Base-by-base conservation (phyloP, 371 early-diverging fungal species). In the Mortierella sp. region DNA sequence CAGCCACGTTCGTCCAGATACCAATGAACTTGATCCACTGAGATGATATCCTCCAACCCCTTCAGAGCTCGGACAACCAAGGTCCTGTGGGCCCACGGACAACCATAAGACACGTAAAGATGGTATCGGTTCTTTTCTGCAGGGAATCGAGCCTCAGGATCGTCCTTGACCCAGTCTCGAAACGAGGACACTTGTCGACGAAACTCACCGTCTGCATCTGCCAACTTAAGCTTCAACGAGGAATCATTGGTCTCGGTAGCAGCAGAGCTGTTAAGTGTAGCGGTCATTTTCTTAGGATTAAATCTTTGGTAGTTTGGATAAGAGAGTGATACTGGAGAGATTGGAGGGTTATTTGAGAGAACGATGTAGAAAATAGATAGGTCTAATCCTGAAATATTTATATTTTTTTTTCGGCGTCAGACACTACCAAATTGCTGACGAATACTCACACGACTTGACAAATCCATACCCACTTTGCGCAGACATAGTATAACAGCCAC, bases 71-170 rank as follows among this genome's bases (percentile, higher is more conserved):
- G 89, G 12, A 93, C 94, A 42, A 95, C 86, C 48, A 91, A 76
- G 4, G 94, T 89, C 51, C 96, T 89, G 67, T 94, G 94, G 3
- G 96, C 96, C 95, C 95, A 95, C 39, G 95, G 97, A 79, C 96
- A 93, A 9, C 91, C 94, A 59, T 81, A 80, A 46, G 88, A 85
- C 41, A 92, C 82, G 54, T 90, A 91, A 30, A 93, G 83, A 61
- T 91, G 91, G 79, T 93, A 91, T 60, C 91, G 88, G 54, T 83
- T 86, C 81, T 84, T 79, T 73, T 93, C 95, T 34, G 96, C 84
- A 21, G 84, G 73, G 79, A 95, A 95, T 51, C 76, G 73, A 23
- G 92, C 88, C 44, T 67, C 73, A 0, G 86, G 81, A 27, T 83
- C 82, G 23, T 81, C 78, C 17, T 67, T 64, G 47, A 96, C 83